Evolutionary conservation across 208 protist species (phyloP).

Genomic region (Balamuthia mandrillaris): DNA sequence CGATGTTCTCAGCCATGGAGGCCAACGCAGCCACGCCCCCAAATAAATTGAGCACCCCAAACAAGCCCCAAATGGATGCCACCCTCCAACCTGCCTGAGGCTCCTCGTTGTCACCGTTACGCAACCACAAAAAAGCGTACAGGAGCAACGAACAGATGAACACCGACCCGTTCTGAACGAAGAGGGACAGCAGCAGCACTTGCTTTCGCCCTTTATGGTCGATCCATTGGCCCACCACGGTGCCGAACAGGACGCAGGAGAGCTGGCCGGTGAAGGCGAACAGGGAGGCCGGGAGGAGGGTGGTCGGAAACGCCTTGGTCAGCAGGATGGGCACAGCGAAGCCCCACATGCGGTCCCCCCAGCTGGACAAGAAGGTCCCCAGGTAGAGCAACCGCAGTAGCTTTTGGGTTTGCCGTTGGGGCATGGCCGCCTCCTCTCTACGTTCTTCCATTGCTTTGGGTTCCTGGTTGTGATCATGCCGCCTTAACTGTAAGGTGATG

Average conservation of each 20-base stretch:
- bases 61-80: too few species aligned
- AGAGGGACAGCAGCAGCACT: background rate
- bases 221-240: background rate
- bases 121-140: background rate
- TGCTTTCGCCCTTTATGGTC: background rate
- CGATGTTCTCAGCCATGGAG: background rate
- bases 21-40: background rate
- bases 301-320: background rate
- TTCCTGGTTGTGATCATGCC: too few species aligned
- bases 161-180: background rate
- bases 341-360: constrained; percentile 15
- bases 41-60: background rate
- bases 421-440: too few species aligned
- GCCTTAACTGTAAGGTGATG: too few species aligned
- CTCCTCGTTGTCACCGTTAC: too few species aligned
- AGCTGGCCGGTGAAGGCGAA: background rate
- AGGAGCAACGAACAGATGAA: background rate
- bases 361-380: background rate
- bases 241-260: background rate
- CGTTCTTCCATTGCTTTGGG: too few species aligned
- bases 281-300: background rate
- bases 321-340: constrained; percentile 2
- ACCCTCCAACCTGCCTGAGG: too few species aligned
- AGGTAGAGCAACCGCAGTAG: background rate
- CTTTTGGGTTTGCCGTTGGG: too few species aligned